Conservation (phyloP, 2,329 filamentous ascomycete genomes). For the Claviceps africana region DNA sequence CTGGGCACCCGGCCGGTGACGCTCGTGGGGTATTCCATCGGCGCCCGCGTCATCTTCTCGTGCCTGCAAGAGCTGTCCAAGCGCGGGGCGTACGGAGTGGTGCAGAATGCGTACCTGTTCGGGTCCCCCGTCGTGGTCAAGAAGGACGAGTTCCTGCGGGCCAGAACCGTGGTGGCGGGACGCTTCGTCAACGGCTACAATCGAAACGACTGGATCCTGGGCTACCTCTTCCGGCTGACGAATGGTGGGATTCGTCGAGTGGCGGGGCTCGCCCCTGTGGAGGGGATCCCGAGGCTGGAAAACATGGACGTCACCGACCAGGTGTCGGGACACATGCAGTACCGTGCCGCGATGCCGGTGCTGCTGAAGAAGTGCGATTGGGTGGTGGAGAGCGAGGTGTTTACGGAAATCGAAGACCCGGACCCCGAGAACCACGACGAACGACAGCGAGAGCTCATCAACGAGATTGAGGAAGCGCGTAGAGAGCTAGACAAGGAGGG, state of each 20-base stretch:
- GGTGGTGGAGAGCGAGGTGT: constrained; percentile 85
- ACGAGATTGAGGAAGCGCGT: constrained; percentile 89
- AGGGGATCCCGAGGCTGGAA: constrained; percentile 67
- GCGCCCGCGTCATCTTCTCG: constrained; percentile 81
- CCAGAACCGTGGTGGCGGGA: constrained; percentile 74
- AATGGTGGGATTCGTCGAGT: constrained; percentile 81
- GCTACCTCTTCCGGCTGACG: constrained; percentile 89
- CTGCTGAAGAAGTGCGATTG: constrained; percentile 80
- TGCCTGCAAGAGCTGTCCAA: constrained; percentile 76
- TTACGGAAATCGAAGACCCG: constrained; percentile 90
- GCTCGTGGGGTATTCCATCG: constrained; percentile 86
- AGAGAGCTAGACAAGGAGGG: constrained; percentile 72
- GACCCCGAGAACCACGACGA: constrained; percentile 86
- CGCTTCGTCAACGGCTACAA: constrained; percentile 91
- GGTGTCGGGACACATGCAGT: constrained; percentile 91
- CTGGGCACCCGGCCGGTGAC: constrained; percentile 84
- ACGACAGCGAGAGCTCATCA: constrained; percentile 83
- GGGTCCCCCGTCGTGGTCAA: constrained; percentile 86
- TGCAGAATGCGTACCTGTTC: constrained; percentile 93
- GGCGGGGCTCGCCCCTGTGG: constrained; percentile 66
- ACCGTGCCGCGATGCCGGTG: constrained; percentile 80
- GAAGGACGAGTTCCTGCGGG: constrained; percentile 73
- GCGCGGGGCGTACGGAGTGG: constrained; percentile 69
- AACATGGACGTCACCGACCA: constrained; percentile 78
- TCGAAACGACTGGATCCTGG: constrained; percentile 91